Percentiles rank a stretch among this genome's conserved stretches.
phyloP scores from a whole-genome alignment of 2,329 filamentous ascomycete genomes.

The Fusarium humuli region DNA sequence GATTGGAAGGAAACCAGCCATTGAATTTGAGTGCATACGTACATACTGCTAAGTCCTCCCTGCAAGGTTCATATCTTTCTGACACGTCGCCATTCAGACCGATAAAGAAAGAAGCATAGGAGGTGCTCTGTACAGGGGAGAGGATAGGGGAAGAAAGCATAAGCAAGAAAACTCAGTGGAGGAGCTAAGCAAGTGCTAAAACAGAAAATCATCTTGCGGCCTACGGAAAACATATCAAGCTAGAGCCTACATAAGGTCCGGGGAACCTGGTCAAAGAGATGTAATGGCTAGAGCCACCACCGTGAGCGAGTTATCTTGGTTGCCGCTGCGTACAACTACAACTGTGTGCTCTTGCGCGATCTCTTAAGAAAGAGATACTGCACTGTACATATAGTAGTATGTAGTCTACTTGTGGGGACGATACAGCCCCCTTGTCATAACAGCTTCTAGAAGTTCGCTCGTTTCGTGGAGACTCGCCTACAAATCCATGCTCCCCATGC shows the following conservation, averaged over 20 bases:
- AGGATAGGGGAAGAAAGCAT: constrained; percentile 4
- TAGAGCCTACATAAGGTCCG: constrained; percentile 1
- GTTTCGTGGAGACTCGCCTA: constrained; percentile 9
- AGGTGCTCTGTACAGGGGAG: background rate
- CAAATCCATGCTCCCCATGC: constrained; percentile 4
- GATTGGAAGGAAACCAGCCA: constrained; percentile 26
- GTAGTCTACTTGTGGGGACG: constrained; percentile 17
- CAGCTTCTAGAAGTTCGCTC: constrained; percentile 38
- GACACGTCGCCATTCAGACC: constrained; percentile 30
- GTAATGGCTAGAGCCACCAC: background rate
- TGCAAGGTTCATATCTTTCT: constrained; percentile 22
- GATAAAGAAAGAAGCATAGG: constrained; percentile 9
- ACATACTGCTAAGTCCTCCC: constrained; percentile 14
- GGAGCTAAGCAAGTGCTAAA: background rate
- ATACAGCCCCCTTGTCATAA: constrained; percentile 8
- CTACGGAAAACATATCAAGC: background rate
- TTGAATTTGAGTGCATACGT: constrained; percentile 1
- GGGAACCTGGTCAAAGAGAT: background rate
- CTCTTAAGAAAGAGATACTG: constrained; percentile 15
- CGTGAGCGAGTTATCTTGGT: constrained; percentile 3
- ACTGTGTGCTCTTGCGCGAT: background rate
- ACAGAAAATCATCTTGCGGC: constrained; percentile 1
- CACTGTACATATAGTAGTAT: background rate
- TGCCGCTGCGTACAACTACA: constrained; percentile 8
- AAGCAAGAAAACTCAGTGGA: background rate